Conservation (phyloP, 192 early-diverging fungal species). For the Coemansia sp. region DNA sequence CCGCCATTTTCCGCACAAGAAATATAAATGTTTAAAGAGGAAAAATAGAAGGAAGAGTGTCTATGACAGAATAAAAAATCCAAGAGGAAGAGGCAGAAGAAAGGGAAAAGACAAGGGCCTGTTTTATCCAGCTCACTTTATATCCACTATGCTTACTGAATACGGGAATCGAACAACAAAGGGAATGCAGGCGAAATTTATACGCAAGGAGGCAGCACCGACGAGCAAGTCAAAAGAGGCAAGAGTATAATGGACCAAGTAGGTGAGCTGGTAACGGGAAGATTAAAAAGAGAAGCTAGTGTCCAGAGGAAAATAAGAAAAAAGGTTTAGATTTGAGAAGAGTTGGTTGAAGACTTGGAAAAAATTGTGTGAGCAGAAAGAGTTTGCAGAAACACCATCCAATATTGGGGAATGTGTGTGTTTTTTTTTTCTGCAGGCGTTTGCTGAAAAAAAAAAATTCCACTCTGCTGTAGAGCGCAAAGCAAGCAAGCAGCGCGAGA, state of each 20-base stretch:
- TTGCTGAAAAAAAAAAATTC: too few species aligned
- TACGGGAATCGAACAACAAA: background rate
- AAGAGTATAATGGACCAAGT: background rate
- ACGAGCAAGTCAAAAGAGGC: background rate
- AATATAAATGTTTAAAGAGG: conserved; percentile 2
- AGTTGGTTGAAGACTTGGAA: too few species aligned
- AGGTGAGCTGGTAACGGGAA: background rate
- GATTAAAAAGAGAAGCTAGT: background rate
- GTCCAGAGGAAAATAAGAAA: background rate
- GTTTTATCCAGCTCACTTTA: background rate
- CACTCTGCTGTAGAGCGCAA: too few species aligned
- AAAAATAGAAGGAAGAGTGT: background rate
- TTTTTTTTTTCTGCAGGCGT: too few species aligned
- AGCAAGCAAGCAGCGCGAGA: too few species aligned
- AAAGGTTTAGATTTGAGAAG: background rate
- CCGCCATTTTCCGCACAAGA: conserved; percentile 33
- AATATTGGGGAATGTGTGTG: too few species aligned
- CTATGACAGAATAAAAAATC: background rate
- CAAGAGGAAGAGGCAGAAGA: background rate
- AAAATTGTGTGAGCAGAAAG: too few species aligned
- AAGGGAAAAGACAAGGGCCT: background rate
- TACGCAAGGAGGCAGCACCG: background rate
- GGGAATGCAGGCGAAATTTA: background rate
- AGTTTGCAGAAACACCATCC: too few species aligned
- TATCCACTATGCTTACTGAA: background rate